These are phyloP conservation scores for Petunia hybrid DNA, from an alignment of 305 asterid species.

Conservation along the genomic window DNA sequence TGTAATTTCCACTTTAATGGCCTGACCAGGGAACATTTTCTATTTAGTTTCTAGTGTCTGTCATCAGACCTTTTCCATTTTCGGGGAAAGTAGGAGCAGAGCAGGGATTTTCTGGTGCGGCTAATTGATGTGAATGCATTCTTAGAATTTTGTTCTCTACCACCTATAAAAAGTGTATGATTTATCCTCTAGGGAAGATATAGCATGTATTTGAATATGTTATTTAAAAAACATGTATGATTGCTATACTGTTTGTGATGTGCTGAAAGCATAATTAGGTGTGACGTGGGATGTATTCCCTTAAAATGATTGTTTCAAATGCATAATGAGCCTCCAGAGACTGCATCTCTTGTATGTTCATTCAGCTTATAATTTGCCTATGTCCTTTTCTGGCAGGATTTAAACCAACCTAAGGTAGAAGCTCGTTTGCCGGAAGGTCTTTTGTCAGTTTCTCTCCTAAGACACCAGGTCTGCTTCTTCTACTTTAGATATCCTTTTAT, in stretches of 20 bases:
- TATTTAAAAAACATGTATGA: background rate
- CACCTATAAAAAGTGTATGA: background rate
- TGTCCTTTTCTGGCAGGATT: conserved; percentile 63
- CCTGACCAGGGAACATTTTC: conserved; percentile 2
- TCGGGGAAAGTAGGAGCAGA: background rate
- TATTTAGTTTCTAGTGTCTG: background rate
- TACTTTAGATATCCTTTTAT: conserved; percentile 36
- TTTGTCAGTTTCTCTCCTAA: conserved; percentile 87
- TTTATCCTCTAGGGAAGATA: conserved; percentile 13
- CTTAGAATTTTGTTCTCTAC: conserved; percentile 13
- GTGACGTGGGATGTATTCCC: background rate
- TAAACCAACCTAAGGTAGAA: conserved; percentile 70
- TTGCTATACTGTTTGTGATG: conserved; percentile 2
- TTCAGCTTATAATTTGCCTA: conserved; percentile 5
- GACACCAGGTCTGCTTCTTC: conserved; percentile 84
- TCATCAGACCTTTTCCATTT: background rate
- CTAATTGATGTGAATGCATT: conserved; percentile 9
- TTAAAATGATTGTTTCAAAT: background rate
- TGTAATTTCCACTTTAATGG: conserved; percentile 1
- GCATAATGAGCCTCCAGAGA: conserved; percentile 12
- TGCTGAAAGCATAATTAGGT: background rate
- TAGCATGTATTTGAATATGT: background rate
- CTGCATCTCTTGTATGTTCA: conserved; percentile 15
- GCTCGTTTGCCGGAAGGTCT: conserved; percentile 70
- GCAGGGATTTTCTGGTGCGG: background rate